Base-by-base conservation (phyloP, 169 alveolate genomes). In the Cryptosporidium viatorum region DNA sequence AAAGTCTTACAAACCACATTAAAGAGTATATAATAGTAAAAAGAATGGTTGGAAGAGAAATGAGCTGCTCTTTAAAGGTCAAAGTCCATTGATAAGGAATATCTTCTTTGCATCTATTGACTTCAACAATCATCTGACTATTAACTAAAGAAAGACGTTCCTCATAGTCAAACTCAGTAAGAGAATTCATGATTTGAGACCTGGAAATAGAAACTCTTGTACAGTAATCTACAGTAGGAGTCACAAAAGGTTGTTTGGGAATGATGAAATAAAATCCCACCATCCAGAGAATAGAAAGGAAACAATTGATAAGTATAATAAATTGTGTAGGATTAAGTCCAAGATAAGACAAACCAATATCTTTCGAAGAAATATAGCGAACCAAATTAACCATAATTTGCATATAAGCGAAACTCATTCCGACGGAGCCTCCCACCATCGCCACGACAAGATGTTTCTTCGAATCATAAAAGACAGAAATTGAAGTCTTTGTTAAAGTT, bases 401-500 rank as follows among this genome's bases (percentile, higher is more conserved):
- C 73, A 65, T 80, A 50, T 80, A 80, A 31, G 75, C 75, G 41
- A 80, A 80, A 39, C 69, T 80, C 75, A 80, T 59, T 4, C 80
- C 89, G 6, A 80, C 68, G 2, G 89, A 80, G 3, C 89, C 89
- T n/a, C 89, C 89, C 55, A 80, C 67, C 69, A 80, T 62, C 5
- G 89, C 89, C 29, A 80, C 71, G 9, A 80, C 68, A 21, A 80
- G 39, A 41, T 80, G 89, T 31, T 65, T 80, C 41, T 52, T 80
- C 3, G 89, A 80, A 18, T 80, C 80, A 48, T 80, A 80, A 41
- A 80, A 80, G 14, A 41, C 89, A n/a, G 89, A 80, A 26, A 80
- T 67, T 0, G 89, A 80, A 41, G 74, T 59, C 43, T 80, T 80
- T n/a, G 89, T 41, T 14, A 60, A 31, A 26, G 65, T 62, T 48